Percentiles rank a stretch among this genome's conserved stretches.
These are phyloP conservation scores for Mycena vitilis DNA, from an alignment of 768 basidiomycete genomes.

Conservation along the genomic window DNA sequence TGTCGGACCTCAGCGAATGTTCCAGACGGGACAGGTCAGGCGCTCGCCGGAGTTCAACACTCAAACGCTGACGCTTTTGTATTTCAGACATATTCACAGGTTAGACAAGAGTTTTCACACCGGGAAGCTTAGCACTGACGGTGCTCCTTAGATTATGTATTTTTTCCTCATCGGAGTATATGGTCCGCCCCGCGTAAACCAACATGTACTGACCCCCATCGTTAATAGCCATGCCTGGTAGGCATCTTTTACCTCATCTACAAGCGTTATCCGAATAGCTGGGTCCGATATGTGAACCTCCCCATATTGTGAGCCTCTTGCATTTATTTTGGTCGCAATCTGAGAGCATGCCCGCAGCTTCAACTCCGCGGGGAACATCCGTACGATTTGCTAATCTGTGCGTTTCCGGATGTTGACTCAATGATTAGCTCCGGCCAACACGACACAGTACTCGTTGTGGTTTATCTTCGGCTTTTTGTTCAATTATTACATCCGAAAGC, in stretches of 20 bases:
- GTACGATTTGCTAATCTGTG: neutral
- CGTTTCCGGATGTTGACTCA: neutral
- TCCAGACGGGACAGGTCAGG: slow-evolving; percentile 18
- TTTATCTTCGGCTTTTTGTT: slow-evolving; percentile 18
- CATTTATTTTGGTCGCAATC: neutral
- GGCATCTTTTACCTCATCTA: slow-evolving; percentile 17
- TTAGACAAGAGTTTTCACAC: neutral
- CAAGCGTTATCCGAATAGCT: slow-evolving; percentile 24
- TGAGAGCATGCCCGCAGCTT: neutral
- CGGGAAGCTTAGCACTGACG: neutral
- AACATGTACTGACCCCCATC: neutral
- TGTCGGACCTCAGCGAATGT: slow-evolving; percentile 21
- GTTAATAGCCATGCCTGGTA: slow-evolving; percentile 7
- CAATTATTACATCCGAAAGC: slow-evolving; percentile 25
- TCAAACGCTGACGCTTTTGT: neutral
- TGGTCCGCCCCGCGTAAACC: neutral
- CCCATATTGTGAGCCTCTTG: slow-evolving; percentile 17
- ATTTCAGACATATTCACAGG: slow-evolving; percentile 19
- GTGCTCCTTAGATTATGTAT: slow-evolving; percentile 8
- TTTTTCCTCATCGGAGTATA: slow-evolving; percentile 23
- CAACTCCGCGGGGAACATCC: slow-evolving; percentile 23
- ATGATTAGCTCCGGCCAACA: slow-evolving; percentile 17
- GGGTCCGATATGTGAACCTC: slow-evolving; percentile 23
- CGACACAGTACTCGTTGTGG: slow-evolving; percentile 25
- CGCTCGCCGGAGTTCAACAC: no score